phyloP scores from a whole-genome alignment of 2,329 filamentous ascomycete genomes.

The Neoscytalidium dimidiatum region DNA sequence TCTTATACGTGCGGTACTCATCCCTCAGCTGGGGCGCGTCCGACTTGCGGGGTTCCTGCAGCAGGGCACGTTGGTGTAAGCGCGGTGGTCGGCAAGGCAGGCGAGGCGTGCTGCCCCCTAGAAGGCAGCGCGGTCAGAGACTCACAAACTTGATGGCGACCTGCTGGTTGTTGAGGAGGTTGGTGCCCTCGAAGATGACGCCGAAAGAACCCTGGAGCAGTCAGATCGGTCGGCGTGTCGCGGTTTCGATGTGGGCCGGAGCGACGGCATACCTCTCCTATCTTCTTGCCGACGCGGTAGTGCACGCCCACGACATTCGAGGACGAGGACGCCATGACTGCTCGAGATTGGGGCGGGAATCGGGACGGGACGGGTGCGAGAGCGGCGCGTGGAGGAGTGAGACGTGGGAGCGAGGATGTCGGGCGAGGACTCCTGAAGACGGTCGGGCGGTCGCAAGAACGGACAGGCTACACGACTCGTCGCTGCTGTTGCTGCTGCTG shows the following conservation, averaged over 20 bases:
- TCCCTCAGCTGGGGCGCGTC: conserved; percentile 96
- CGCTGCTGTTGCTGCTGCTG: conserved; percentile 15
- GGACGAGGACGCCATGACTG: conserved; percentile 77
- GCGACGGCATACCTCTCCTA: conserved; percentile 64
- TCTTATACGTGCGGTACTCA: conserved; percentile 99
- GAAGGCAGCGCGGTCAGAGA: conserved; percentile 30
- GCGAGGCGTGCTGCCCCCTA: conserved; percentile 3
- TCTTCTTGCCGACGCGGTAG: conserved; percentile 99
- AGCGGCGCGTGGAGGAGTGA: not conserved
- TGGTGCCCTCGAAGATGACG: conserved; percentile 98
- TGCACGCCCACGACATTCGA: conserved; percentile 98
- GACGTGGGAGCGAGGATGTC: conserved; percentile 5
- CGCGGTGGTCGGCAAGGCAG: conserved; percentile 1
- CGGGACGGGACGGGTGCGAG: not conserved
- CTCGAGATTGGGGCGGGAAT: not conserved
- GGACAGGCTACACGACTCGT: conserved; percentile 11
- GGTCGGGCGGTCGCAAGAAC: conserved; percentile 8
- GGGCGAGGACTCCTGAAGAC: conserved; percentile 16
- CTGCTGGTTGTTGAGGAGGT: conserved; percentile 97
- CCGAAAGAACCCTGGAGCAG: conserved; percentile 75
- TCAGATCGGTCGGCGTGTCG: not conserved
- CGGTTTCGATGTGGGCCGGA: not conserved
- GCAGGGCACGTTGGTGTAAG: conserved; percentile 1
- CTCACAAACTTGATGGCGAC: conserved; percentile 98
- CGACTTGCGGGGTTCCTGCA: conserved; percentile 95